Conservation (phyloP, 108 stramenopile genomes). For the Skeletonema grethae region DNA sequence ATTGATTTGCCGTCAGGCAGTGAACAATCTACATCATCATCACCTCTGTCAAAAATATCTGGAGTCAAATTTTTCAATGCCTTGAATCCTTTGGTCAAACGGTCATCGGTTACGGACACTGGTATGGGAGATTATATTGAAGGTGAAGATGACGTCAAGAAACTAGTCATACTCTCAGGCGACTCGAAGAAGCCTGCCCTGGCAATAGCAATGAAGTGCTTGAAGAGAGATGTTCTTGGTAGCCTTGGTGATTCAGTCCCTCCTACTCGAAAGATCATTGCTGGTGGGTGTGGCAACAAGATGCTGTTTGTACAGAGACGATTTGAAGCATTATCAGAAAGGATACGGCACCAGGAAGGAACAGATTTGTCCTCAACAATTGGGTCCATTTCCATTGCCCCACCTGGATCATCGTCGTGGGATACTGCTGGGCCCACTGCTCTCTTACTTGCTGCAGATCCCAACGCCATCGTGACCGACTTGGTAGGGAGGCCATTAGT, state of each 20-base stretch:
- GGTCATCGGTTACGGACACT: background rate
- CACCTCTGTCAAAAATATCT: slow-evolving; percentile 2
- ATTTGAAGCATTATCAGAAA: slow-evolving; percentile 12
- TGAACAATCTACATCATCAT: background rate
- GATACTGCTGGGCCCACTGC: slow-evolving; percentile 53
- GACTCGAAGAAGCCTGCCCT: slow-evolving; percentile 47
- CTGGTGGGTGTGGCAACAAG: slow-evolving; percentile 49
- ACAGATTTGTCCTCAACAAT: slow-evolving; percentile 8
- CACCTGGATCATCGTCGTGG: slow-evolving; percentile 50
- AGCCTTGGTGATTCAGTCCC: slow-evolving; percentile 1
- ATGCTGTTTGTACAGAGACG: slow-evolving; percentile 39
- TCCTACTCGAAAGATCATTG: slow-evolving; percentile 34
- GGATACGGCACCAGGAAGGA: background rate
- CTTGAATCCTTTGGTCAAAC: slow-evolving; percentile 14
- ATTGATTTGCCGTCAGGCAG: background rate
- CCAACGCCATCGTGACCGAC: slow-evolving; percentile 53
- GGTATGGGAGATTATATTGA: background rate
- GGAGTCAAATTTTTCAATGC: slow-evolving; percentile 24
- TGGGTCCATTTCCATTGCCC: slow-evolving; percentile 41
- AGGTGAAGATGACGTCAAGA: slow-evolving; percentile 19
- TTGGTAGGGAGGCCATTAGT: slow-evolving; percentile 44
- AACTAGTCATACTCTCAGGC: slow-evolving; percentile 30
- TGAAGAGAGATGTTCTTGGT: slow-evolving; percentile 22
- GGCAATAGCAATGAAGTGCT: slow-evolving; percentile 38
- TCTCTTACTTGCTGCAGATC: slow-evolving; percentile 47